These are phyloP conservation scores for Metschnikowia lachancei DNA, from an alignment of 805 yeast species.

Conservation along the genomic window DNA sequence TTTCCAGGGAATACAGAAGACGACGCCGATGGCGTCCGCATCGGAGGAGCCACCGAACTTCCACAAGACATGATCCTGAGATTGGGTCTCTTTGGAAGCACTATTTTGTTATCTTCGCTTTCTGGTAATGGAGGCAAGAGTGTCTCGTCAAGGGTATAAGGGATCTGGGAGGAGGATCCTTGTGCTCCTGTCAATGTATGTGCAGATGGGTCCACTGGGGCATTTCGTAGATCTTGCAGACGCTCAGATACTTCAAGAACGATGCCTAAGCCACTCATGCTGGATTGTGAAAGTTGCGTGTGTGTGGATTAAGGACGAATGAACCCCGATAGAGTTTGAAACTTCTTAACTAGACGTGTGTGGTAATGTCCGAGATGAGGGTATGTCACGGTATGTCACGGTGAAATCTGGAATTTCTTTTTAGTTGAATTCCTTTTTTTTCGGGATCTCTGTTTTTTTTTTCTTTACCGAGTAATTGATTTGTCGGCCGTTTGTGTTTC, in stretches of 20 bases:
- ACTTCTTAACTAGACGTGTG: background rate
- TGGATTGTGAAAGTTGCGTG: background rate
- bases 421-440: background rate
- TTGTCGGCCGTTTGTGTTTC: background rate
- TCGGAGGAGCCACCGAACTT: background rate
- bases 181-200: background rate
- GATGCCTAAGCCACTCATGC: slow-evolving; percentile 21
- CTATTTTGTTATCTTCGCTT: slow-evolving; percentile 1
- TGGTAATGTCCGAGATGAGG: background rate
- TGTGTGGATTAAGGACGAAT: background rate
- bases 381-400: background rate
- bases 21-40: background rate
- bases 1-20: slow-evolving; percentile 2
- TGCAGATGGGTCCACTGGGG: background rate
- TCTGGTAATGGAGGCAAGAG: slow-evolving; percentile 28
- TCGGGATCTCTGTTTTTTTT: background rate
- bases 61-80: background rate
- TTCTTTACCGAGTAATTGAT: background rate
- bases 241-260: slow-evolving; percentile 20
- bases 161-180: background rate
- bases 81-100: background rate
- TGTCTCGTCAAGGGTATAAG: slow-evolving; percentile 12
- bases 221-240: slow-evolving; percentile 15
- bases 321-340: background rate
- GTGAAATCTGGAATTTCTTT: background rate